Percentiles rank a stretch among this genome's conserved stretches.
phyloP scores from a whole-genome alignment of 2,329 filamentous ascomycete genomes.

The Simplicillium aogashimaense region DNA sequence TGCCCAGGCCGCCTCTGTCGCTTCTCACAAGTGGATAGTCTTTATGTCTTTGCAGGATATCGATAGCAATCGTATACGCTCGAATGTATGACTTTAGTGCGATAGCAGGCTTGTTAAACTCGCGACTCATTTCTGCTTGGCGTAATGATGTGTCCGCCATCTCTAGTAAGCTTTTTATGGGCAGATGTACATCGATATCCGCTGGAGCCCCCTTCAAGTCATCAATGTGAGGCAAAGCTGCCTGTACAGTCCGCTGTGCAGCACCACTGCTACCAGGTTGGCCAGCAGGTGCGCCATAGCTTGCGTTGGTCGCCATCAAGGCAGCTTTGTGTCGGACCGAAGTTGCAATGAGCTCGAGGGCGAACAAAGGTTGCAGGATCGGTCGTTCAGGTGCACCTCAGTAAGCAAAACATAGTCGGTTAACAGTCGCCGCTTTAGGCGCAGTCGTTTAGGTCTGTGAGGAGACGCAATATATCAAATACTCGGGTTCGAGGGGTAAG shows the following conservation, averaged over 20 bases:
- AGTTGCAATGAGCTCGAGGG: no score
- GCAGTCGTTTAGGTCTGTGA: no score
- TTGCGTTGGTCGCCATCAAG: no score
- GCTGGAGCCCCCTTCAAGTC: constrained; percentile 37
- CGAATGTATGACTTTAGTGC: constrained; percentile 80
- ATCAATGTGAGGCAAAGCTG: constrained; percentile 41
- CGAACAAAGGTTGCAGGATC: no score
- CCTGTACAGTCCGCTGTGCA: constrained; percentile 4
- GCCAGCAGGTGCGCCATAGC: no score
- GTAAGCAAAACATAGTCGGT: no score
- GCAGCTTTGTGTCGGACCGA: no score
- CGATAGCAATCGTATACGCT: constrained; percentile 68
- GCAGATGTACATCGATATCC: constrained; percentile 37
- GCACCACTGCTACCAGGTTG: no score
- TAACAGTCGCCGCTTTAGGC: no score
- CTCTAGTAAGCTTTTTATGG: constrained; percentile 43
- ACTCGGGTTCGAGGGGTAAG: no score
- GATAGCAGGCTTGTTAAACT: constrained; percentile 57
- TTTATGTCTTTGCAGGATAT: constrained; percentile 65
- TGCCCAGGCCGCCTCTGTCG: constrained; percentile 37
- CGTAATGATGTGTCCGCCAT: constrained; percentile 42
- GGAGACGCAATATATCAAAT: no score
- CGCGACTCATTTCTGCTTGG: constrained; percentile 51
- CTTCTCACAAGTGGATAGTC: constrained; percentile 59
- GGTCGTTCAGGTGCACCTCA: no score